Base-by-base conservation (phyloP, 2,329 filamentous ascomycete species). In the Trichoderma sp. region DNA sequence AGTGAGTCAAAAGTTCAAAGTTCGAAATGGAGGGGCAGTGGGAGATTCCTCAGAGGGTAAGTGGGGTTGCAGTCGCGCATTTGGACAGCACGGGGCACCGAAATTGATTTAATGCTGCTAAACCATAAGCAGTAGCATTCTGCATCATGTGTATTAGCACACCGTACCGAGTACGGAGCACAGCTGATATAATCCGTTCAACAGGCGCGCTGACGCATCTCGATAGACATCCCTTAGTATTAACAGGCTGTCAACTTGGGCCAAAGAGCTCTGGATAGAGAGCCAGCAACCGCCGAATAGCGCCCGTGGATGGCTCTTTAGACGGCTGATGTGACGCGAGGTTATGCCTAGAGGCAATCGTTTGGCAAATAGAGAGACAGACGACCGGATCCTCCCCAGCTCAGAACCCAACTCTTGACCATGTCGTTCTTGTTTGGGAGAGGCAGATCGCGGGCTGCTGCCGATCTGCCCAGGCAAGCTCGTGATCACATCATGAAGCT, bases 341-440 rank as follows among this genome's bases (percentile, higher is more conserved):
- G 58, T 70, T 70, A 64, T 70, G 68, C 55, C 59, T 57, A 36
- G 59, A 55, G 26, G 47, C 59, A 63, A 12, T 39, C n/a, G 13
- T 43, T 43, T 64, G 50, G 43, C 47, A 57, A 23, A 64, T 57
- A 55, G 55, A 62, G 65, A 53, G 55, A 26, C 26, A 47, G 59
- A 66, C 59, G 69, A 66, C 57, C 67, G 57, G 67, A 53, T 15
- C 57, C 13, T 43, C 28, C 23, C 57, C 28, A 50, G 55, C 28
- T 57, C 66, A 32, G 23, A 59, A 26, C 65, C 55, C 34, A 20
- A 61, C 39, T 34, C 63, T 47, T 28, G 26, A 69, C 36, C 26
- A 87, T 87, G 85, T 87, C 87, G 36, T 89, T 89, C 77, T 80
- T 89, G 62, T 89, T 89, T 74, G 86, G 85, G 72, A 83, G 87